Evolutionary conservation across 495 filamentous ascomycete genomes (phyloP).

Genomic region (Neurospora sp.): DNA sequence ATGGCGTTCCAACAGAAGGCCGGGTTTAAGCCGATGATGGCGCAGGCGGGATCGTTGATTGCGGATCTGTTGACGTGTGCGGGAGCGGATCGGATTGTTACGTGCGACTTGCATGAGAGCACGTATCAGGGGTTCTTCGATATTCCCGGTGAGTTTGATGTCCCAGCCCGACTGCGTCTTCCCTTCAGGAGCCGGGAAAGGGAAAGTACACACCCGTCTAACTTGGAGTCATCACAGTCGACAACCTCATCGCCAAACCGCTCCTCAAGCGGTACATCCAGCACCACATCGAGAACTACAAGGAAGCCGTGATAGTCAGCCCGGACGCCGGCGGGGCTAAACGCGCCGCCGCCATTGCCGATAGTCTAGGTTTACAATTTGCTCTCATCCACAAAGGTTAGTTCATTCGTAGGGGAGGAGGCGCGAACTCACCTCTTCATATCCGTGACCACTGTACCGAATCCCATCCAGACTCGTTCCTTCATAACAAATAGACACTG

Average conservation of each 20-base stretch:
- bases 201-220: neutral
- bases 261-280: conserved; percentile 85
- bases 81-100: conserved; percentile 67
- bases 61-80: conserved; percentile 92
- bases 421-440: neutral
- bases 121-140: conserved; percentile 84
- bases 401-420: conserved; percentile 1
- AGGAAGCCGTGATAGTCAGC: conserved; percentile 84
- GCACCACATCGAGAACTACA: conserved; percentile 75
- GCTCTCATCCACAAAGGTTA: conserved; percentile 94
- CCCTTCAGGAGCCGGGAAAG: neutral
- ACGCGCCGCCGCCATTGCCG: conserved; percentile 92
- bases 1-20: conserved; percentile 70
- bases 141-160: conserved; percentile 45
- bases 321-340: conserved; percentile 96
- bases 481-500: neutral
- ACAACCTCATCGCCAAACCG: conserved; percentile 87
- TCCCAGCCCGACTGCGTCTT: neutral
- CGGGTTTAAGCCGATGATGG: conserved; percentile 97
- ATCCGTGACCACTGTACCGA: neutral
- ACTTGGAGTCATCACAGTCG: conserved; percentile 37
- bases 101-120: conserved; percentile 8
- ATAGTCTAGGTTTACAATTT: conserved; percentile 84
- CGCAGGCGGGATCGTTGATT: conserved; percentile 90
- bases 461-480: neutral